Conservation (phyloP, 2,329 filamentous ascomycete species). For the Penicillium psychrosexuale region DNA sequence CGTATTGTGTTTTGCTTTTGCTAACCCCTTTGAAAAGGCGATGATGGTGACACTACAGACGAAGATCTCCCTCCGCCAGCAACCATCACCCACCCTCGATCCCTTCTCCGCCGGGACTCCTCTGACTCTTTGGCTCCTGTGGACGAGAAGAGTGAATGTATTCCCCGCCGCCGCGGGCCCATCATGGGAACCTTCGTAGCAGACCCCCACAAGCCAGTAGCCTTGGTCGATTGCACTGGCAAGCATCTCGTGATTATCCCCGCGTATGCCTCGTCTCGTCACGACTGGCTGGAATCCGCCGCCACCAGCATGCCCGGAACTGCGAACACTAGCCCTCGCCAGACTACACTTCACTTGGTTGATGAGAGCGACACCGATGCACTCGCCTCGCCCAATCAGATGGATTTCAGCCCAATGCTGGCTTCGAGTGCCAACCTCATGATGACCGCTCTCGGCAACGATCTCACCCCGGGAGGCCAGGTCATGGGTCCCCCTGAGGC, state of each 20-base stretch:
- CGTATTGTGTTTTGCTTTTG: slow-evolving; percentile 27
- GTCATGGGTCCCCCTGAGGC: slow-evolving; percentile 71
- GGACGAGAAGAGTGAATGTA: slow-evolving; percentile 34
- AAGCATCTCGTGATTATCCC: slow-evolving; percentile 49
- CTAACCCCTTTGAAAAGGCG: slow-evolving; percentile 51
- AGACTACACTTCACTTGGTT: slow-evolving; percentile 38
- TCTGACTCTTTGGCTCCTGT: slow-evolving; percentile 45
- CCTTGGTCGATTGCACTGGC: slow-evolving; percentile 47
- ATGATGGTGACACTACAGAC: slow-evolving; percentile 60
- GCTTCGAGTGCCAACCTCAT: slow-evolving; percentile 71
- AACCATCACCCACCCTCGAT: slow-evolving; percentile 48
- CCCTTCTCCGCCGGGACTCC: slow-evolving; percentile 51
- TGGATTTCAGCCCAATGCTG: slow-evolving; percentile 54
- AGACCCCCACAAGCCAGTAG: slow-evolving; percentile 48
- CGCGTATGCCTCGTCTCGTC: slow-evolving; percentile 46
- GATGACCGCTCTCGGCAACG: slow-evolving; percentile 66
- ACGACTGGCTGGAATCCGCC: slow-evolving; percentile 46
- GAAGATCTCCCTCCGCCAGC: slow-evolving; percentile 53
- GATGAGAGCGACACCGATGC: slow-evolving; percentile 48
- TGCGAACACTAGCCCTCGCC: slow-evolving; percentile 43
- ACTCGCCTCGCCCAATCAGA: slow-evolving; percentile 37
- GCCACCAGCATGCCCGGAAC: slow-evolving; percentile 43
- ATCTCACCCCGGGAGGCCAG: slow-evolving; percentile 53
- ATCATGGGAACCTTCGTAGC: slow-evolving; percentile 49
- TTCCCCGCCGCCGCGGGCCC: slow-evolving; percentile 44